Conservation (phyloP, 164 flowering plant genomes). For the Litsea cubeba region DNA sequence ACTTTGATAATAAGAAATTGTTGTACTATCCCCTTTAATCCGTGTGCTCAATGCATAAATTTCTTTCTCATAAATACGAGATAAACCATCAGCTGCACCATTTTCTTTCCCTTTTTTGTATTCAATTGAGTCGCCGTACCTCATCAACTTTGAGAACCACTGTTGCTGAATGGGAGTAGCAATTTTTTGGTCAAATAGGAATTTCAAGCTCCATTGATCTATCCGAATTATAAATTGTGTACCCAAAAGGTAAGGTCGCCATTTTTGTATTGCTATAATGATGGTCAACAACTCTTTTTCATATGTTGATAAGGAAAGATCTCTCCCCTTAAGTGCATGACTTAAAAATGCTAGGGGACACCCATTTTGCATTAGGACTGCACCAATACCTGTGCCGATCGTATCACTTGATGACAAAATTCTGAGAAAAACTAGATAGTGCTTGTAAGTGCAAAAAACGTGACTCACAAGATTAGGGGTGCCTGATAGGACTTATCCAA, state of each 20-base stretch:
- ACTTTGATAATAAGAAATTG: no score
- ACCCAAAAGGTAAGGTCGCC: neutral
- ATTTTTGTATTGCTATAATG: neutral
- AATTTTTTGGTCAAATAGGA: neutral
- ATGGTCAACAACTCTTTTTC: neutral
- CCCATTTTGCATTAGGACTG: neutral
- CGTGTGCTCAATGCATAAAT: no score
- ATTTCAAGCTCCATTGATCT: neutral
- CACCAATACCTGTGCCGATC: neutral
- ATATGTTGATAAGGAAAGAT: no score
- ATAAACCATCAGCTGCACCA: neutral
- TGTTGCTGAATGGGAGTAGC: neutral
- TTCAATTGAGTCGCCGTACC: neutral
- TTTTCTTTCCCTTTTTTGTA: neutral
- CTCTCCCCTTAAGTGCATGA: neutral
- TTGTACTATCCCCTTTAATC: no score
- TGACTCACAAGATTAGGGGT: no score
- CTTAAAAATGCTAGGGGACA: neutral
- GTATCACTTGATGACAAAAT: slow-evolving; percentile 1
- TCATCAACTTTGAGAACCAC: neutral
- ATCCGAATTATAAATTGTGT: neutral
- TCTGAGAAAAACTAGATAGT: neutral
- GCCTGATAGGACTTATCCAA: no score
- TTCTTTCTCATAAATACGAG: neutral
- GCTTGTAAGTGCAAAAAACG: no score